Percentiles rank a stretch among this genome's conserved stretches.
Conservation (phyloP, 805 yeast species). For the Scheffersomyces ergatensis region DNA sequence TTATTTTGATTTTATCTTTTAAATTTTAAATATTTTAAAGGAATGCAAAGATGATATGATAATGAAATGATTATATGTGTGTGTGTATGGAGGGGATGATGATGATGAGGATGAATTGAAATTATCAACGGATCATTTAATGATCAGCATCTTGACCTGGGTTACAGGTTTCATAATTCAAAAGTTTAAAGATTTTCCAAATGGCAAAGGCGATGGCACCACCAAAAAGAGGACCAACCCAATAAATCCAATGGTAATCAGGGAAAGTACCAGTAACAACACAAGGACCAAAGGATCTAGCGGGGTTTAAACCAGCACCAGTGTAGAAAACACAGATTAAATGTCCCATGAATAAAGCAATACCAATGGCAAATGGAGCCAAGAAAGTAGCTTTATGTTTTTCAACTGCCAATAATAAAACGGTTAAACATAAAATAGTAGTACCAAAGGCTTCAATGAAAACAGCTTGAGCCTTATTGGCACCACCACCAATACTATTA, state of each 20-base stretch:
- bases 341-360: slow-evolving; percentile 78
- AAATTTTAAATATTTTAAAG: too few relatives aligned
- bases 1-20: too few relatives aligned
- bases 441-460: slow-evolving; percentile 84
- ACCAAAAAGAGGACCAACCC: slow-evolving; percentile 86
- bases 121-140: too few relatives aligned
- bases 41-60: too few relatives aligned
- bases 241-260: slow-evolving; percentile 84
- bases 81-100: too few relatives aligned
- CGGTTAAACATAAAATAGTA: slow-evolving; percentile 68
- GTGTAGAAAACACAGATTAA: slow-evolving; percentile 78
- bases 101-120: too few relatives aligned
- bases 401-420: slow-evolving; percentile 80
- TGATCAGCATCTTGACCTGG: slow-evolving; percentile 66
- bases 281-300: slow-evolving; percentile 83
- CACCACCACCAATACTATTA: slow-evolving; percentile 69
- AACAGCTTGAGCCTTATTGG: slow-evolving; percentile 70
- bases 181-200: slow-evolving; percentile 63
- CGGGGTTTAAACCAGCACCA: slow-evolving; percentile 92
- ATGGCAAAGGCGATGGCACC: slow-evolving; percentile 62
- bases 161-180: slow-evolving; percentile 60
- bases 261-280: slow-evolving; percentile 75
- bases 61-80: too few relatives aligned
- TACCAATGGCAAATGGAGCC: slow-evolving; percentile 83
- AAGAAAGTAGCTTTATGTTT: slow-evolving; percentile 70